Conservation (phyloP, 148 eudicot species). For the Persicaria maculosa region DNA sequence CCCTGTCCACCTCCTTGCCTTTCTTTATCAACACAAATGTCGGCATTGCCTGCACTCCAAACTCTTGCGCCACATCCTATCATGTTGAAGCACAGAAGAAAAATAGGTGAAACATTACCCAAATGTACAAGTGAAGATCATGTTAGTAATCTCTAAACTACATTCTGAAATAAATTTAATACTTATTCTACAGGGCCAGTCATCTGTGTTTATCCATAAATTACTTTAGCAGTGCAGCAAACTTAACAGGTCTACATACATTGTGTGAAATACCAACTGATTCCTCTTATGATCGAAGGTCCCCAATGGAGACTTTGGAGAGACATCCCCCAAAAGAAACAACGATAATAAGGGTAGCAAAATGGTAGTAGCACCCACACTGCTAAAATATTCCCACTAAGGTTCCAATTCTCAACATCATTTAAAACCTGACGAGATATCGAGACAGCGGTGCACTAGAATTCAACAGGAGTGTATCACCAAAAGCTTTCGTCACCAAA, state of each 20-base stretch:
- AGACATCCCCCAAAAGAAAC: too few species aligned
- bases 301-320: too few species aligned
- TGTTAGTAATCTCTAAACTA: not conserved
- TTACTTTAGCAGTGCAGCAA: not conserved
- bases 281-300: too few species aligned
- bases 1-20: constrained; percentile 75
- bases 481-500: too few species aligned
- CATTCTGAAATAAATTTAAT: not conserved
- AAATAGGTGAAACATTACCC: not conserved
- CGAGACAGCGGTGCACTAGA: too few species aligned
- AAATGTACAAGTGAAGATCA: not conserved
- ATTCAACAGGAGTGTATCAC: too few species aligned
- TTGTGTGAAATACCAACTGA: too few species aligned
- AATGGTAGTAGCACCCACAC: too few species aligned
- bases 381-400: too few species aligned
- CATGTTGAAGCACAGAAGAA: not conserved
- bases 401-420: too few species aligned
- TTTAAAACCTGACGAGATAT: too few species aligned
- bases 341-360: too few species aligned
- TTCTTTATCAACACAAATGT: constrained; percentile 65
- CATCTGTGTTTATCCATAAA: not conserved
- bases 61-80: constrained; percentile 69
- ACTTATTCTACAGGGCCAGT: not conserved
- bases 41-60: constrained; percentile 81
- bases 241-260: not conserved